Evolutionary conservation across 805 yeast species (phyloP), one percentile per base, ranked within the genome.

Genomic region (Candida silvatica): DNA sequence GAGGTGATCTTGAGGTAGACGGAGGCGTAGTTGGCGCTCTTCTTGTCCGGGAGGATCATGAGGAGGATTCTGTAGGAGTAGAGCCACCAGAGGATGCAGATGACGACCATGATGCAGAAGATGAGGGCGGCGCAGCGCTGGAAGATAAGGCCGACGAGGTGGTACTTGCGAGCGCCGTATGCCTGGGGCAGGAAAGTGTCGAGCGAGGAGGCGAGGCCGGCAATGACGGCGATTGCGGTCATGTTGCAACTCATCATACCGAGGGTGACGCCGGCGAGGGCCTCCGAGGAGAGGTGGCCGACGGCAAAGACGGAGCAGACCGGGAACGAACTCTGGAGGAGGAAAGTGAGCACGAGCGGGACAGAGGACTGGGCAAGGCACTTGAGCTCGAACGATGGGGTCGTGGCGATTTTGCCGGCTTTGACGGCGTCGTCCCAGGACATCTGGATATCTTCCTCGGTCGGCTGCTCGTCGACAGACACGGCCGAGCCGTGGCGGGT

Each of bases 121-220:
- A 71, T 58, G 22, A 82, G 64, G 32, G 74, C 66, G 6, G 77
- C 71, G 59, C 90, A 82, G 48, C 85, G 63, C 46, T 78, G 69
- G 44, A 78, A 73, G 38, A 80, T 74, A 16, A 80, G 56, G 0
- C 92, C 92, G 16, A 82, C 90, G 38, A 69, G 48, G 43, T 69
- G 70, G 50, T 62, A 71, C 44, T 80, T 80, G 34, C 69, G 67
- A 20, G 84, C 71, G 16, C 92, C 90, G 49, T 64, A 80, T 1
- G 88, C 80, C 54, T 82, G 90, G 2, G 88, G 81, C 52, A 88
- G 74, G 24, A 82, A 64, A 0, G 90, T 82, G 48, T 81, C 90
- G 36, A 82, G 64, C 38, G 86, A 75, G 0, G 92, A 80, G n/a
- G 86, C 75, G 3, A 80, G 68, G 9, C 90, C 92, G 45, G 80